Conservation (phyloP, 345 rosid genomes). For the Punica granatum region DNA sequence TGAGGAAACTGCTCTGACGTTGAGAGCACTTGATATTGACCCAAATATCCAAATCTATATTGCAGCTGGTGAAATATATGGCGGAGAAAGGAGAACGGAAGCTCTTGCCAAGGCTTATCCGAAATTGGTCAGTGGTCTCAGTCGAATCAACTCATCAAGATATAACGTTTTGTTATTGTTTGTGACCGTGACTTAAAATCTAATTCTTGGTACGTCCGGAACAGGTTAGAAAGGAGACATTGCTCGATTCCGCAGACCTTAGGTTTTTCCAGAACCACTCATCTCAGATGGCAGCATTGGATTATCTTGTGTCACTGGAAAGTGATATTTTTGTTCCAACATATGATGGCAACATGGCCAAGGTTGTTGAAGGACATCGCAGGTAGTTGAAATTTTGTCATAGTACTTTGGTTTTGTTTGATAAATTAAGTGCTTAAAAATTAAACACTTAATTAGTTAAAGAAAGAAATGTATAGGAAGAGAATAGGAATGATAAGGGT, state of each 20-base stretch:
- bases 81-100: conserved; percentile 35
- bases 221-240: conserved; percentile 38
- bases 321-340: conserved; percentile 96
- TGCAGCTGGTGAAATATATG: conserved; percentile 51
- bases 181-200: background rate
- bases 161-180: conserved; percentile 10
- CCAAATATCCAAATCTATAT: conserved; percentile 32
- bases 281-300: conserved; percentile 68
- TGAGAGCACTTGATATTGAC: conserved; percentile 36
- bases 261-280: conserved; percentile 27
- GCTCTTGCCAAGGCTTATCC: conserved; percentile 30
- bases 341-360: conserved; percentile 98
- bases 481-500: too few relatives aligned
- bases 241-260: conserved; percentile 22
- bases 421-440: too few relatives aligned
- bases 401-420: background rate
- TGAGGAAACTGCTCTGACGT: conserved; percentile 37
- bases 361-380: conserved; percentile 98
- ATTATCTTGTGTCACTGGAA: conserved; percentile 87
- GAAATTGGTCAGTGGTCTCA: conserved; percentile 26
- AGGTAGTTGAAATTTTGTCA: conserved; percentile 34
- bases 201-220: conserved; percentile 8
- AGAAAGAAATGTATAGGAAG: too few relatives aligned
- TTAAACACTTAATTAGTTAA: too few relatives aligned
- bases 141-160: conserved; percentile 31